A percentile compares a stretch with the other conserved stretches of the same genome.
Evolutionary conservation across 495 filamentous ascomycete genomes (phyloP).

Genomic region (Lasiosphaeria miniovina): DNA sequence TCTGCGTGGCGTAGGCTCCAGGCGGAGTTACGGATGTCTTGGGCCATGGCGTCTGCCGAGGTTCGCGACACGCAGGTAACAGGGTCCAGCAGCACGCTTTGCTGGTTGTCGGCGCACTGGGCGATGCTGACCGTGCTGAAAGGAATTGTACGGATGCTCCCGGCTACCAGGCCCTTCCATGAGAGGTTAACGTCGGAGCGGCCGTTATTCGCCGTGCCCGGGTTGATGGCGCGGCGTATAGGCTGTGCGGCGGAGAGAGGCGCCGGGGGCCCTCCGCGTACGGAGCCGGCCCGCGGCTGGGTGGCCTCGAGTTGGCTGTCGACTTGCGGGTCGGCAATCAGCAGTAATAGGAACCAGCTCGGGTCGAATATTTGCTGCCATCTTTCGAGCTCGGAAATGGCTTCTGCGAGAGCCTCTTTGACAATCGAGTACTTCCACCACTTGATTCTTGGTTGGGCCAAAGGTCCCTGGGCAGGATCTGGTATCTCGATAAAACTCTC

Average conservation of each 20-base stretch:
- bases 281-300: neutral
- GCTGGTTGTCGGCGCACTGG: slow-evolving; percentile 18
- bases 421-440: neutral
- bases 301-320: slow-evolving; percentile 22
- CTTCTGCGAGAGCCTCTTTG: slow-evolving; percentile 26
- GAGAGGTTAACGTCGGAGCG: slow-evolving; percentile 16
- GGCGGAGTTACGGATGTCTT: neutral
- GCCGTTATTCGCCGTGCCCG: neutral
- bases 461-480: too few species aligned
- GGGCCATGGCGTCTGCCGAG: slow-evolving; percentile 24
- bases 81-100: slow-evolving; percentile 25
- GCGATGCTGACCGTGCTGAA: slow-evolving; percentile 17
- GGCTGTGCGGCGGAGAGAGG: slow-evolving; percentile 10
- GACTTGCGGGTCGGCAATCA: slow-evolving; percentile 27
- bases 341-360: slow-evolving; percentile 41
- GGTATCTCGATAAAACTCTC: neutral
- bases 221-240: neutral
- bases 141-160: neutral
- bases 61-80: slow-evolving; percentile 36
- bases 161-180: neutral
- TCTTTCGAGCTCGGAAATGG: slow-evolving; percentile 35
- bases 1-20: slow-evolving; percentile 19
- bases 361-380: slow-evolving; percentile 39
- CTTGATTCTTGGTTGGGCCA: neutral
- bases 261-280: too few species aligned